Evolutionary conservation across 164 flowering plant species (phyloP), one percentile per base, ranked within the genome.

Genomic region (Sextonia rubra): DNA sequence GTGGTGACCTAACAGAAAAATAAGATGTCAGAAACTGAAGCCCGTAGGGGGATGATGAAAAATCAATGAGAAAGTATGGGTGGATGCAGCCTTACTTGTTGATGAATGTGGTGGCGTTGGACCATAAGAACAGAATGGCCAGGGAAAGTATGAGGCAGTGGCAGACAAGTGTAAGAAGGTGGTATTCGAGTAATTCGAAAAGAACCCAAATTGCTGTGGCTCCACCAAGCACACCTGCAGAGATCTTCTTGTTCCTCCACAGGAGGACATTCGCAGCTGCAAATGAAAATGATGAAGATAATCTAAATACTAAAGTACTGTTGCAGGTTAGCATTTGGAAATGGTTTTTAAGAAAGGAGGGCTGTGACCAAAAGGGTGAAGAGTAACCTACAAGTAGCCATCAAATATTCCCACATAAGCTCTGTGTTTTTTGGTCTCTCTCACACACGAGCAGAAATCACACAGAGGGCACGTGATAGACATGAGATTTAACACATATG

Each of bases 161-260:
- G 82, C 93, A 91, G 11, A 89, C 78, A 22, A 95, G 77, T 30
- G 97, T 88, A 4, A 95, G 88, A 64, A 95, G 79, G 65, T 93
- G 93, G 80, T 91, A 95, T 52, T 88, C 94, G 2, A 91, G 84
- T 84, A 89, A 78, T 71, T 93, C 99, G 69, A 95, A 95, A 29
- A 93, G 79, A 77, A 88, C 83, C 95, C 95, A 95, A n/a, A 85
- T 48, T 4, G 84, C 91, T 2, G 99, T 95, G 12, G 89, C 97
- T 9, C 77, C 88, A 62, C 90, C 94, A 26, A 94, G 87, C 18
- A 85, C 93, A 26, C 86, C 81, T 1, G 79, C 96, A 2, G 99
- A 91, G 24, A 87, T 79, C 85, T 94, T 91, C 85, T 91, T 92
- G 81, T 94, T 88, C 83, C 97, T 92, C 99, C 99, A 94, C 72